Base-by-base conservation (phyloP, 2,329 filamentous ascomycete species). In the Salinomyces thailandicus region DNA sequence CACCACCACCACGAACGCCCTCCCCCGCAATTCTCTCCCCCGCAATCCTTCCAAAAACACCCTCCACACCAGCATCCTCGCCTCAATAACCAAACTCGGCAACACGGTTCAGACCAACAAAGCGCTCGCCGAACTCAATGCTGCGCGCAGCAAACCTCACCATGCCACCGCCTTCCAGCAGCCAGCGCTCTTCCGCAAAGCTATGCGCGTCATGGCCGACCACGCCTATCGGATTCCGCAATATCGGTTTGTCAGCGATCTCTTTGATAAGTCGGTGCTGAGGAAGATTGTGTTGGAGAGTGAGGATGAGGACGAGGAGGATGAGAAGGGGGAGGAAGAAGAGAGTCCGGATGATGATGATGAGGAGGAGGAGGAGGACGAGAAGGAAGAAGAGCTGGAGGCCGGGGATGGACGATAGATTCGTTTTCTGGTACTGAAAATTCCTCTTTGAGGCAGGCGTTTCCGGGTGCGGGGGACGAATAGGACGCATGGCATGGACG, bases 81-180 rank as follows among this genome's bases (percentile, higher is more conserved):
- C 86, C 52, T 73, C 91, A 24, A 79, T 94, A 44, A 77, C 84
- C 11, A 87, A 95, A 52, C 71, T 98, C 40, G 85, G 87, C 38
- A 95, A 96, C 55, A 91, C 89, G 41, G 86, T 98, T 12, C 70
- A 95, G 33, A 87, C 86, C 54, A 93, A 93, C 59, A 81, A 82
- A 57, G 84, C 87, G 5, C 78, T 89, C 35, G 76, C 72, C 14
- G 87, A 96, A 58, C 71, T 98, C 37, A 77, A 76, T 42, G 60
- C 57, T 67, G 49, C 54, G 18, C 53, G 50, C 53, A 33, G 44
- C n/a, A 82, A 79, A 52, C 9, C 9, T 8, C n/a, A n/a, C n/a
- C 81, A 85, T 50, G 77, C 78, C 0, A 69, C 77, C 1, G 78
- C 79, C 0, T 95, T 98, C 57, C 73, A 73, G 24, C 81, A 82